phyloP scores from a whole-genome alignment of 2,329 filamentous ascomycete genomes.

The Mycosphaerella sp. region DNA sequence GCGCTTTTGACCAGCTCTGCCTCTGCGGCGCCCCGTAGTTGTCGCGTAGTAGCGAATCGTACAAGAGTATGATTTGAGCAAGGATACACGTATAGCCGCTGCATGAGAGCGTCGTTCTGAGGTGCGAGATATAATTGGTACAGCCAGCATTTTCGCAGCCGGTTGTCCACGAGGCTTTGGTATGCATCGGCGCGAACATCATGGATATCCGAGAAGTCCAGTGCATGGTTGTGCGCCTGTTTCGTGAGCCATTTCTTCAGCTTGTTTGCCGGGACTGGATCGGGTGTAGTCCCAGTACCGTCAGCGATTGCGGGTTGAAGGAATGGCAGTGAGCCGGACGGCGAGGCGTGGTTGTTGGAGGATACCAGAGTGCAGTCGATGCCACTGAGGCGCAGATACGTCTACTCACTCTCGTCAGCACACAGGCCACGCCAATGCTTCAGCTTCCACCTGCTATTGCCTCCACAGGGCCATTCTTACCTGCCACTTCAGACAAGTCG shows the following conservation, averaged over 20 bases:
- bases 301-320: slow-evolving; percentile 53
- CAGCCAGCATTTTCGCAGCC: slow-evolving; percentile 82
- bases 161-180: slow-evolving; percentile 66
- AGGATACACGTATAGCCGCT: slow-evolving; percentile 62
- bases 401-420: slow-evolving; percentile 45
- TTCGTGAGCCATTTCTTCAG: slow-evolving; percentile 60
- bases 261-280: slow-evolving; percentile 55
- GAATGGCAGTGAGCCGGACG: slow-evolving; percentile 81
- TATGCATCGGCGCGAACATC: slow-evolving; percentile 59
- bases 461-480: slow-evolving; percentile 44
- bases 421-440: background rate
- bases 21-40: slow-evolving; percentile 67
- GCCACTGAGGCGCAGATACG: slow-evolving; percentile 71
- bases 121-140: slow-evolving; percentile 73
- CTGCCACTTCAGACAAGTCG: slow-evolving; percentile 94
- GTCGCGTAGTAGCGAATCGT: slow-evolving; percentile 54
- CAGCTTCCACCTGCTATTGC: background rate
- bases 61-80: slow-evolving; percentile 58
- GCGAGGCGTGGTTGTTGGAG: slow-evolving; percentile 90
- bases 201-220: background rate
- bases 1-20: slow-evolving; percentile 63
- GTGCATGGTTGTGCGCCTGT: background rate
- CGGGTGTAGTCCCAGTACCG: slow-evolving; percentile 34
- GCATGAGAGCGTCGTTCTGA: slow-evolving; percentile 62
- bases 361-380: slow-evolving; percentile 61